Evolutionary conservation across 139 green algal species (phyloP).

Genomic region (Tetraselmis chui): DNA sequence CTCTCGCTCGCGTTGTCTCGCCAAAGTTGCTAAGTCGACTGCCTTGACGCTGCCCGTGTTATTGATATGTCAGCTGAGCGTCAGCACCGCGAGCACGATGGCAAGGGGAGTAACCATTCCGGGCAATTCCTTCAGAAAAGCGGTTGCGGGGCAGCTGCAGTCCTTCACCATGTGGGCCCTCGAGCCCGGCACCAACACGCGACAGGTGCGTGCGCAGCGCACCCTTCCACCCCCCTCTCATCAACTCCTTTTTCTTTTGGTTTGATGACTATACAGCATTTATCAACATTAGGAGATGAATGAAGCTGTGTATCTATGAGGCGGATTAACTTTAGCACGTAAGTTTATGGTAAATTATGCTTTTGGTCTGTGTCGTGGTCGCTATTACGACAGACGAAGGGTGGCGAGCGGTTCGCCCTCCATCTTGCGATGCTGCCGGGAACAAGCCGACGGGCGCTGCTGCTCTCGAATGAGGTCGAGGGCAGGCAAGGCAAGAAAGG

Average conservation of each 20-base stretch:
- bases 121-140: not conserved
- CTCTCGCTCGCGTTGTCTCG: too few species aligned
- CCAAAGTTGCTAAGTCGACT: too few species aligned
- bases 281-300: too few species aligned
- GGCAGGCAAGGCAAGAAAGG: not conserved
- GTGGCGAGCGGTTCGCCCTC: not conserved
- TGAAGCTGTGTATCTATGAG: too few species aligned
- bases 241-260: too few species aligned
- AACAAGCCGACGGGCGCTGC: not conserved
- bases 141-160: not conserved
- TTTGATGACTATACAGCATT: too few species aligned
- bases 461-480: not conserved
- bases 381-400: not conserved
- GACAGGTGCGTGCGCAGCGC: not conserved
- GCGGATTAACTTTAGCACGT: too few species aligned
- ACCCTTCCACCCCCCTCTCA: too few species aligned
- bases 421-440: not conserved
- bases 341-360: too few species aligned
- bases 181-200: not conserved
- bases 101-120: not conserved
- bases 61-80: not conserved
- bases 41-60: too few species aligned
- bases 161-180: not conserved
- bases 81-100: not conserved
- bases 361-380: too few species aligned